These are phyloP conservation scores for Trichoderma sp. DNA, from an alignment of 2,329 filamentous ascomycete species.

Conservation along the genomic window DNA sequence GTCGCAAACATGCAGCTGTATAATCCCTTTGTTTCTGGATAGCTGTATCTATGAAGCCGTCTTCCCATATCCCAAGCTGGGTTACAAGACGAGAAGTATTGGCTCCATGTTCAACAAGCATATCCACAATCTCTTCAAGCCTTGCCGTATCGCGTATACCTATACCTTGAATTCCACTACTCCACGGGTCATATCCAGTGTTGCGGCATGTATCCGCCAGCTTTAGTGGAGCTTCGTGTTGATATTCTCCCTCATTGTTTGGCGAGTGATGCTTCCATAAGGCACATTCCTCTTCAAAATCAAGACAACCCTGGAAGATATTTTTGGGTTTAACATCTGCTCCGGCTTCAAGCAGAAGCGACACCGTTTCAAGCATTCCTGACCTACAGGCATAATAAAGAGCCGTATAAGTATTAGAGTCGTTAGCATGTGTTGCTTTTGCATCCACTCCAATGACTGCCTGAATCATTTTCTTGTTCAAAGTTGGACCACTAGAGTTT, in stretches of 20 bases:
- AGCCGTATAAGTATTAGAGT: conserved; percentile 4
- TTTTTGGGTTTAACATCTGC: conserved; percentile 10
- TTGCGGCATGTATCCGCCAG: background rate
- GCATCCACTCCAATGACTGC: background rate
- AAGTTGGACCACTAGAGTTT: background rate
- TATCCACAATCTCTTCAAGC: conserved; percentile 26
- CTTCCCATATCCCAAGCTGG: background rate
- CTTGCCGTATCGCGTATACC: background rate
- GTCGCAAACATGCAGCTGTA: conserved; percentile 7
- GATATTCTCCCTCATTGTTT: background rate
- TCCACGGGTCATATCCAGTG: background rate
- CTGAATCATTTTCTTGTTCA: background rate
- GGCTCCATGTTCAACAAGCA: conserved; percentile 23
- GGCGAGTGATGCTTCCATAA: background rate
- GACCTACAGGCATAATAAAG: conserved; percentile 26
- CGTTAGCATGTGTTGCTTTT: background rate
- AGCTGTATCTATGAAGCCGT: background rate
- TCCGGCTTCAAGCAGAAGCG: conserved; percentile 24
- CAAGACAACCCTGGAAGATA: conserved; percentile 18
- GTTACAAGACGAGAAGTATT: conserved; percentile 7
- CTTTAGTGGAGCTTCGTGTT: background rate
- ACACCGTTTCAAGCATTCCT: conserved; percentile 24
- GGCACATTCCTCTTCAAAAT: conserved; percentile 14
- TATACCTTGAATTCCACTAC: background rate
- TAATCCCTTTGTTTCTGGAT: conserved; percentile 8